Base-by-base conservation (phyloP, 148 eudicot genomes). In the Limonium bicolor region DNA sequence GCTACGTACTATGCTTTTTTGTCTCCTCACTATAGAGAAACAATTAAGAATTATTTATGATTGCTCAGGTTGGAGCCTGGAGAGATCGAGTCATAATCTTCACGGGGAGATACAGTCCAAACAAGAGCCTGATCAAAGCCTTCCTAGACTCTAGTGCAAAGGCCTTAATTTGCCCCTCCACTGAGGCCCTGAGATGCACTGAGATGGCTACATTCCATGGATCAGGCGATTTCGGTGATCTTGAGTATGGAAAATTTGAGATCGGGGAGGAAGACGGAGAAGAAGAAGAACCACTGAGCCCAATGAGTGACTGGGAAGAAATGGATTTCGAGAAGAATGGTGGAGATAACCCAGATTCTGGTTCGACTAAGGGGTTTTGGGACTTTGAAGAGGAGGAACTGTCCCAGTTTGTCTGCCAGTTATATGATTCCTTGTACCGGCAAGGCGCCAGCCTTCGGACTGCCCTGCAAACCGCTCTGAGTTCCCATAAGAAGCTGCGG, bases 221-320 rank as follows among this genome's bases (percentile, higher is more conserved):
- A 25, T 64, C 77, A 19, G 76, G 71, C 4, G 83, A 83, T 35
- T 76, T 65, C 22, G 66, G 58, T 36, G 79, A 41, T 29, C 33
- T 70, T 20, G 94, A 70, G 42, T 80, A 80, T 16, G 94, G 94
- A 16, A 80, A 73, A 55, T 88, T 88, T 66, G 97, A 88, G 69
- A 77, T 88, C 31, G 94, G 88, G 17, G 94, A 69, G 44, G 96
- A 80, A 21, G 96, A 78, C 41, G 66, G 53, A 58, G 96, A 82
- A 16, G 93, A 84, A 1, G 94, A 76, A 2, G 87, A 74, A 50
- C 81, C 86, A 41, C 36, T 48, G 25, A 83, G 92, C 55, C 92
- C 94, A 21, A 46, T 45, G 32, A 88, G 97, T 36, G 97, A 88
- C 41, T 88, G 97, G 97, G 97, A 88, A 59, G 96, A 88, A 37